Evolutionary conservation across 352 stramenopile genomes (phyloP), one percentile per base, ranked within the genome.

Genomic region (Blastocystis sp.): DNA sequence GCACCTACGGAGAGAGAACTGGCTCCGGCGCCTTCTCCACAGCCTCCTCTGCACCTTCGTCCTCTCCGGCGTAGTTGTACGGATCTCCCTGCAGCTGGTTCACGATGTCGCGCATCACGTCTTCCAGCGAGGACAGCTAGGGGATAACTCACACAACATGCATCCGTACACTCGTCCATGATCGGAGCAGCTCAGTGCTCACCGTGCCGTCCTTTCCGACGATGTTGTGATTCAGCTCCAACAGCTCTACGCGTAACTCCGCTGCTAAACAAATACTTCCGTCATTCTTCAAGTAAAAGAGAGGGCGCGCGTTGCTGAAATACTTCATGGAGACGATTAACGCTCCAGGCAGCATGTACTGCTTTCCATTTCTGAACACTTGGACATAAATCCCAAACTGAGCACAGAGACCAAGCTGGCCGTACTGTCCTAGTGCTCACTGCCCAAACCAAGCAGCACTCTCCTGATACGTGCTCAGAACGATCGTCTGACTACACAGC

Each of bases 291-390:
- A 77, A 51, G 12, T 13, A n/a, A 29, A 77, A n/a, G 0, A 77
- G 19, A 9, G 66, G 66, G 12, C 31, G 21, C 24, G 12, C n/a
- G 21, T 1, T 41, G 45, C 55, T 59, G 33, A 77, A 77, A 45
- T 77, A 77, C 24, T 45, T 35, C 37, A 77, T 77, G 33, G 66
- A 77, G 29, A 77, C 1, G 35, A 77, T 16, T 21, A 77, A 41
- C 2, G 33, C n/a, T 33, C 66, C 66, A n/a, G 66, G 66, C 50
- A 77, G 66, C 16, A 77, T 24, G n/a, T 50, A 45, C 66, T 77
- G 31, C 26, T 60, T 55, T 51, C 66, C 66, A 26, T 77, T 29
- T 4, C 33, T 35, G 66, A 77, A 77, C 37, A 77, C 24, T 9
- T 51, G 33, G 0, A 77, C 2, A 45, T 60, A 77, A 29, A 60